A percentile compares a stretch with the other conserved stretches of the same genome.
phyloP scores from a whole-genome alignment of 306 rosid species.

The Gastrolobium villosum region DNA sequence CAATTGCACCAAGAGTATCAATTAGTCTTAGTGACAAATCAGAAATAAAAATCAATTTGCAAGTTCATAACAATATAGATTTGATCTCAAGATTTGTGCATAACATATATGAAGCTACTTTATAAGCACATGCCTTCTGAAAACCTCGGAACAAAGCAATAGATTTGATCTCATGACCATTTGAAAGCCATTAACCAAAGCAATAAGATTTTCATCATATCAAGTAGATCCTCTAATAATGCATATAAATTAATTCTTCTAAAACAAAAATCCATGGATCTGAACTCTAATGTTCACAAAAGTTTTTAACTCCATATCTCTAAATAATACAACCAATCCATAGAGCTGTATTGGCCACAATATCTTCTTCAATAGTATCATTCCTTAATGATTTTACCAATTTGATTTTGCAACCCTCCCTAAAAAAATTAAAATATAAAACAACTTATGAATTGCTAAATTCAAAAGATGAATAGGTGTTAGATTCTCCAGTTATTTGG shows the following conservation, averaged over 20 bases:
- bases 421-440: too few relatives aligned
- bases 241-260: conserved; percentile 7
- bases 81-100: too few relatives aligned
- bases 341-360: neutral
- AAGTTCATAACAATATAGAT: too few relatives aligned
- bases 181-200: too few relatives aligned
- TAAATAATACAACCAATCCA: neutral
- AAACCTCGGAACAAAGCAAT: neutral
- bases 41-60: too few relatives aligned
- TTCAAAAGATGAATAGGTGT: too few relatives aligned
- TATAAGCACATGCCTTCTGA: conserved; percentile 1
- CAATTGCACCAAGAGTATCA: too few relatives aligned
- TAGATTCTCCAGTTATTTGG: neutral
- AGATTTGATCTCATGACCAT: too few relatives aligned
- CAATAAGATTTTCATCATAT: neutral
- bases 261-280: conserved; percentile 19
- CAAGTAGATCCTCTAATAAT: neutral
- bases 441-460: too few relatives aligned
- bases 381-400: neutral
- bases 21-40: too few relatives aligned
- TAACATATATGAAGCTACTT: neutral
- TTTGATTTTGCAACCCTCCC: too few relatives aligned
- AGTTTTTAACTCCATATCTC: neutral
- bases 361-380: neutral
- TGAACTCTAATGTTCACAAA: neutral